Percentiles rank a stretch among this genome's conserved stretches.
Evolutionary conservation across 2,329 filamentous ascomycete genomes (phyloP).

Genomic region (Onygena corvina): DNA sequence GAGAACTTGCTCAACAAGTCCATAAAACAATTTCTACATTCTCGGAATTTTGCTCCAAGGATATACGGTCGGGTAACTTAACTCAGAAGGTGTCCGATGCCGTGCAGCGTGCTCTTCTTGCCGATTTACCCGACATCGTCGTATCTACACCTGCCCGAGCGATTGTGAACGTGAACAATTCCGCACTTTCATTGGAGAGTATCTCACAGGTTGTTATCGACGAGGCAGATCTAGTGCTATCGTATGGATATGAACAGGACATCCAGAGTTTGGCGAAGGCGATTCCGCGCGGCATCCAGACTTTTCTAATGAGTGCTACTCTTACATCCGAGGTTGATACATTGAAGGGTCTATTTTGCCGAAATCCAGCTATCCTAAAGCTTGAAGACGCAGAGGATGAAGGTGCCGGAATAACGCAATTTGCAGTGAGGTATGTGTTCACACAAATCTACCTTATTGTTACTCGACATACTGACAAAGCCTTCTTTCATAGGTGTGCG

Average conservation of each 20-base stretch:
- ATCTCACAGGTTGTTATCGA: slow-evolving; percentile 76
- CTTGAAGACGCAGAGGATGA: slow-evolving; percentile 72
- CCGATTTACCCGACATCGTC: slow-evolving; percentile 76
- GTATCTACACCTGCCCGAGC: slow-evolving; percentile 83
- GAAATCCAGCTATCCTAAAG: slow-evolving; percentile 65
- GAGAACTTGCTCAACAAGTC: slow-evolving; percentile 88
- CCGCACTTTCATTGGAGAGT: slow-evolving; percentile 56
- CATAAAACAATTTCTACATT: slow-evolving; percentile 65
- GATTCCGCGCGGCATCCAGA: slow-evolving; percentile 76
- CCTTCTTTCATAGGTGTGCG: slow-evolving; percentile 50
- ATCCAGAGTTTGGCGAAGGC: slow-evolving; percentile 65
- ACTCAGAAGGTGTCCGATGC: slow-evolving; percentile 82
- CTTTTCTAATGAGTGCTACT: slow-evolving; percentile 87
- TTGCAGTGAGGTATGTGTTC: slow-evolving; percentile 59
- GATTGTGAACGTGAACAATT: slow-evolving; percentile 61
- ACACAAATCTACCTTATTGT: slow-evolving; percentile 11
- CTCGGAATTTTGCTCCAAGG: slow-evolving; percentile 70
- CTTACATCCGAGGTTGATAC: slow-evolving; percentile 77
- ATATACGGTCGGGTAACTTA: slow-evolving; percentile 70
- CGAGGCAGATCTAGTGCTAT: slow-evolving; percentile 85
- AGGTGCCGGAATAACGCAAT: slow-evolving; percentile 68
- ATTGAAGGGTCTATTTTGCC: slow-evolving; percentile 73
- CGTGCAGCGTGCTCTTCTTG: slow-evolving; percentile 75
- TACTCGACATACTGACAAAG: slow-evolving; percentile 13
- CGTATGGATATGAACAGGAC: slow-evolving; percentile 88